A percentile compares a stretch with the other conserved stretches of the same genome.
phyloP scores from a whole-genome alignment of 352 stramenopile genomes.

The Phytophthora colocasiae region DNA sequence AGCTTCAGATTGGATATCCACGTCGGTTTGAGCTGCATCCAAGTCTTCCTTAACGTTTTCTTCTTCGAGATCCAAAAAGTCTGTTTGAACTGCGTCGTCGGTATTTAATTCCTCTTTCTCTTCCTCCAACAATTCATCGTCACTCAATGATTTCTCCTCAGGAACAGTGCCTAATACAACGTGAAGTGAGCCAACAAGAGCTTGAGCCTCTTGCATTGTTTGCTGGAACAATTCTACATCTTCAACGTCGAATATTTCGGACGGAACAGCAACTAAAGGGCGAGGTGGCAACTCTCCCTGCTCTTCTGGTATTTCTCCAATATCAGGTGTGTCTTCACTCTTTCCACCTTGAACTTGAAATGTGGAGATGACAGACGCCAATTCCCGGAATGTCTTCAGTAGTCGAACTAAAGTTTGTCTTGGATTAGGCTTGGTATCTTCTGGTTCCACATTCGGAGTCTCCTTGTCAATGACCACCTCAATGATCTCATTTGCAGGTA shows the following conservation, averaged over 20 bases:
- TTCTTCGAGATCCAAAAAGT: slow-evolving; percentile 15
- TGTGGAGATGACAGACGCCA: slow-evolving; percentile 33
- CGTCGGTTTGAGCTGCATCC: not conserved
- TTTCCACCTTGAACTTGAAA: slow-evolving; percentile 20
- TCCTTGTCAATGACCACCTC: not conserved
- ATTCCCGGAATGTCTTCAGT: slow-evolving; percentile 36
- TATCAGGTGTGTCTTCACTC: slow-evolving; percentile 11
- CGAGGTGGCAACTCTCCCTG: slow-evolving; percentile 7
- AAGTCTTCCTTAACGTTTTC: slow-evolving; percentile 6
- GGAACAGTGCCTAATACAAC: slow-evolving; percentile 32
- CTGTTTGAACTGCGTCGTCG: slow-evolving; percentile 15
- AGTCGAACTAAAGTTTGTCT: slow-evolving; percentile 32
- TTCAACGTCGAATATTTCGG: slow-evolving; percentile 21
- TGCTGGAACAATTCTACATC: slow-evolving; percentile 35
- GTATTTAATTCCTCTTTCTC: slow-evolving; percentile 1
- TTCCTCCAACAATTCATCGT: slow-evolving; percentile 18
- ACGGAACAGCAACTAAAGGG: slow-evolving; percentile 1
- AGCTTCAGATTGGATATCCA: not conserved
- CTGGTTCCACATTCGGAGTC: not conserved
- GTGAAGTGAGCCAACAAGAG: slow-evolving; percentile 40
- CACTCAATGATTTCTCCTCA: slow-evolving; percentile 20
- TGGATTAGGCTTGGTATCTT: slow-evolving; percentile 17
- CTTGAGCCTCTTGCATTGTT: slow-evolving; percentile 36
- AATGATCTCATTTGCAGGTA: slow-evolving; percentile 8
- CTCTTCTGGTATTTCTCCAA: not conserved